Percentiles rank a stretch among this genome's conserved stretches.
phyloP scores from a whole-genome alignment of 176 grass and related monocot species.

The Juncus effusus region DNA sequence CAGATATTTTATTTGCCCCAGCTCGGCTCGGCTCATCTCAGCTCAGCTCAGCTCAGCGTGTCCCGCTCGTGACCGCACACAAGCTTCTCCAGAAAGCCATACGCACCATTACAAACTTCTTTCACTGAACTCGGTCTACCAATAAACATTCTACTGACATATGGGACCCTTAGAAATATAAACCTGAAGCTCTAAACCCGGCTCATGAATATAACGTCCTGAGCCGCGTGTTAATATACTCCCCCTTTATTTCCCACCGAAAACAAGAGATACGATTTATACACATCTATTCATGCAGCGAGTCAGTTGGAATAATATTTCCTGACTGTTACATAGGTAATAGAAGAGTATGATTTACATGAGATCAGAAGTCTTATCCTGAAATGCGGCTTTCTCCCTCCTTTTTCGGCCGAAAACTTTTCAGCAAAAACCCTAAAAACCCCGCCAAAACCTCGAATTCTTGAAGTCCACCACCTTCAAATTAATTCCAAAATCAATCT shows the following conservation, averaged over 20 bases:
- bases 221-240: no score
- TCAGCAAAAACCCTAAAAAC: constrained; percentile 15
- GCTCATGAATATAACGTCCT: no score
- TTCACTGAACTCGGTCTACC: constrained; percentile 3
- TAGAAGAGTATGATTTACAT: not conserved
- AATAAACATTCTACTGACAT: not conserved
- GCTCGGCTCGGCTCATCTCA: no score
- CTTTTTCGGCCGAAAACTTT: not conserved
- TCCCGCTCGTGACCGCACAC: not conserved
- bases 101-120: not conserved
- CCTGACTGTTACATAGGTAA: not conserved
- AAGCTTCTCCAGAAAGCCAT: not conserved
- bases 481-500: no score
- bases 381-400: not conserved
- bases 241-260: no score
- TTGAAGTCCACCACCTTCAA: not conserved
- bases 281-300: not conserved
- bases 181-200: no score
- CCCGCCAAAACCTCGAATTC: constrained; percentile 23
- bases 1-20: no score
- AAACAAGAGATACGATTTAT: not conserved
- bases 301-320: not conserved
- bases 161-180: not conserved
- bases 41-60: not conserved
- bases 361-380: constrained; percentile 13